Evolutionary conservation across 169 alveolate species (phyloP), one percentile per base, ranked within the genome.

Genomic region (Babesia divergens): DNA sequence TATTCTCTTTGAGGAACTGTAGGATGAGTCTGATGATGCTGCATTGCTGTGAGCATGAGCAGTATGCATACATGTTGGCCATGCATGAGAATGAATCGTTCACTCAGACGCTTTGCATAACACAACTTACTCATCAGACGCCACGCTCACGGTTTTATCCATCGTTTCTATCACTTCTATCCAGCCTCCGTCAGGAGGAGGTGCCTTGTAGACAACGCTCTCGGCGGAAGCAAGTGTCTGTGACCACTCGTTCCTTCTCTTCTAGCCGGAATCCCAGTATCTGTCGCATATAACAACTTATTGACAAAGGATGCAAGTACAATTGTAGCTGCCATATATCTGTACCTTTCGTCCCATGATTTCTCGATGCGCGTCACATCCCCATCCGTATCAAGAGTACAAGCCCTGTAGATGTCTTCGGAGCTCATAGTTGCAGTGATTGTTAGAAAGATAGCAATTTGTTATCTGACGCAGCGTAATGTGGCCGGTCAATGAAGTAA

Each of bases 1-100:
- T 81, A 32, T 88, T 88, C 66, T 88, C 93, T 69, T 72, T 83
- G 51, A 88, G 80, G 59, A 74, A 88, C 65, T 88, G 93, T 14
- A 88, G 70, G 67, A 88, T 88, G 34, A 88, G 55, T 32, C 75
- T 80, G 6, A 80, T 42, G 26, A 80, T 71, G 68, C 88, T 80
- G 69, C 38, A 80, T 6, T 6, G 26, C 13, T 5, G 20, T 58
- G 6, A 58, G 16, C 7, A 18, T 6, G 22, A 18, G 26, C 20
- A 7, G 13, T 18, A 42, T 20, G 13, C n/a, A 2, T 16, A 20
- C n/a, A 2, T 1, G 49, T 42, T 42, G 1, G 2, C 16, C 13
- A 11, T 11, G 0, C 52, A 4, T 24, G n/a, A 18, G 52, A n/a
- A n/a, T n/a, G n/a, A n/a, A n/a, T 13, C 52, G 22, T 44, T 44